phyloP scores from a whole-genome alignment of 345 rosid genomes.

The Acer saccharum region DNA sequence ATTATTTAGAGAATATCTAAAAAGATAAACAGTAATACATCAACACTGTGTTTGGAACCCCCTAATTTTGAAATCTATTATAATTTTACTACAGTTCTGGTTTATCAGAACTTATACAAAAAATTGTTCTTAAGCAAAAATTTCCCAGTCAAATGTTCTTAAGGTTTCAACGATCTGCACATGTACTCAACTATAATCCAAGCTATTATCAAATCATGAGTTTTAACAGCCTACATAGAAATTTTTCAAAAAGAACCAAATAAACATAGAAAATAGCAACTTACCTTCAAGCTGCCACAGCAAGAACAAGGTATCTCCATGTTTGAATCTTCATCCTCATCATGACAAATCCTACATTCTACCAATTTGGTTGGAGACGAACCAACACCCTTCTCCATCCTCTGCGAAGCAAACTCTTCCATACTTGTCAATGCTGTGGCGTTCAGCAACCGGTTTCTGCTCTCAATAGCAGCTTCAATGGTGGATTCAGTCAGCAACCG shows the following conservation, averaged over 20 bases:
- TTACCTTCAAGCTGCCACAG: slow-evolving; percentile 85
- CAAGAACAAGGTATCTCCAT: slow-evolving; percentile 90
- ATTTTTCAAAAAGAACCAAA: background rate
- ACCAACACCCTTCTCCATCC: slow-evolving; percentile 33
- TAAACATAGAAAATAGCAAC: slow-evolving; percentile 11
- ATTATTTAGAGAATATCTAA: background rate
- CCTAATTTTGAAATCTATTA: too few relatives aligned
- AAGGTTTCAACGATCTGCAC: background rate
- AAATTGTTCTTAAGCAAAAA: background rate
- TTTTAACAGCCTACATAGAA: background rate
- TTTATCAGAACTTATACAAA: too few relatives aligned
- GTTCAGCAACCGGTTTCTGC: slow-evolving; percentile 21
- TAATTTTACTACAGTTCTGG: too few relatives aligned
- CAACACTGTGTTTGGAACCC: too few relatives aligned
- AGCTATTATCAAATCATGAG: background rate
- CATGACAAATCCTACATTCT: slow-evolving; percentile 91
- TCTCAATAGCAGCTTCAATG: slow-evolving; percentile 41
- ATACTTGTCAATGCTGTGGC: slow-evolving; percentile 20
- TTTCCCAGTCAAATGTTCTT: background rate
- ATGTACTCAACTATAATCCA: background rate
- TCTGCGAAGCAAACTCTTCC: slow-evolving; percentile 29
- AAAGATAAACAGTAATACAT: too few relatives aligned
- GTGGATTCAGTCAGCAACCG: slow-evolving; percentile 53
- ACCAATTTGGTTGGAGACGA: slow-evolving; percentile 44
- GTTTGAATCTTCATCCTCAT: slow-evolving; percentile 69